Percentiles rank a stretch among this genome's conserved stretches.
Evolutionary conservation across 148 eudicot genomes (phyloP).

Genomic region (Silene uniflora): DNA sequence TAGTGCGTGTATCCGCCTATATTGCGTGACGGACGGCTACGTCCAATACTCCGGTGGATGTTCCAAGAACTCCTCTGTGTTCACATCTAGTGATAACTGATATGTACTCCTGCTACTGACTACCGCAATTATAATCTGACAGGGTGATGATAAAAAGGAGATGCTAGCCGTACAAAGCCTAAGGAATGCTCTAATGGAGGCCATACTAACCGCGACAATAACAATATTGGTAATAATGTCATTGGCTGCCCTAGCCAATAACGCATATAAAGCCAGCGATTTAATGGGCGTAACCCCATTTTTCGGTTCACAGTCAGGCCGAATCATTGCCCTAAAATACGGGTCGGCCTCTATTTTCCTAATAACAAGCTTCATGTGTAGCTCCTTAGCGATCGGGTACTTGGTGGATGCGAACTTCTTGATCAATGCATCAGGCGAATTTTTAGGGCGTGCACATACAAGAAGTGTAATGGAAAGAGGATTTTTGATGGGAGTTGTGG

Average conservation of each 20-base stretch:
- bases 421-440: conserved; percentile 51
- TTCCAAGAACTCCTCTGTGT: too few species aligned
- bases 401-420: conserved; percentile 69
- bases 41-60: too few species aligned
- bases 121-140: conserved; percentile 3
- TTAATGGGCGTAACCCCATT: conserved; percentile 31
- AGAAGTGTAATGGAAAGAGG: conserved; percentile 52
- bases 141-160: conserved; percentile 76
- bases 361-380: conserved; percentile 66
- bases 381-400: conserved; percentile 57
- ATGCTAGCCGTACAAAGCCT: conserved; percentile 84
- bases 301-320: conserved; percentile 50
- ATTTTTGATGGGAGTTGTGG: conserved; percentile 50
- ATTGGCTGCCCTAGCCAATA: conserved; percentile 60
- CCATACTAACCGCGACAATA: conserved; percentile 60
- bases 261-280: conserved; percentile 44
- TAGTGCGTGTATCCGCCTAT: too few species aligned
- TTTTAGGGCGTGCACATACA: conserved; percentile 29
- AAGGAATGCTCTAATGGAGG: conserved; percentile 66
- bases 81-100: too few species aligned
- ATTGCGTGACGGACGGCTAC: too few species aligned
- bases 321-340: conserved; percentile 51
- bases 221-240: conserved; percentile 43
- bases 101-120: too few species aligned
- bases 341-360: conserved; percentile 54